phyloP scores from a whole-genome alignment of 768 basidiomycete genomes.

The Aureoboletus auriporus region DNA sequence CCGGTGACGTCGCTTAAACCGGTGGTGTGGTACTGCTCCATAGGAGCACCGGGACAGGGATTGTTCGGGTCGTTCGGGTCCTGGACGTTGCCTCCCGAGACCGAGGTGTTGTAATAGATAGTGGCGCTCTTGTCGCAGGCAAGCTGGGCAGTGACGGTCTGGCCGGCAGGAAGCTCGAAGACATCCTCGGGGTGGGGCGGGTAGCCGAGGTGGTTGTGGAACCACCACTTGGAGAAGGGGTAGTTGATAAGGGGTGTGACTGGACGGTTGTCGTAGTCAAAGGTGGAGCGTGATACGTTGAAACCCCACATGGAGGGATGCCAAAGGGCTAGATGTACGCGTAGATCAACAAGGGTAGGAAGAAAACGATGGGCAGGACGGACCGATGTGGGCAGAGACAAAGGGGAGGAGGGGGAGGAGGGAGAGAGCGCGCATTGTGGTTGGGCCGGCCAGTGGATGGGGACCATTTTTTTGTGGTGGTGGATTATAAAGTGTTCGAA shows the following conservation, averaged over 20 bases:
- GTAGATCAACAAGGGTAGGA: background rate
- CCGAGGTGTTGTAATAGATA: constrained; percentile 46
- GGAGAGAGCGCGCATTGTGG: constrained; percentile 4
- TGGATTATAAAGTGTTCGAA: no score
- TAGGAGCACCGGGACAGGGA: constrained; percentile 46
- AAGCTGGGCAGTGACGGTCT: constrained; percentile 49
- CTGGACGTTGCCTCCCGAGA: constrained; percentile 49
- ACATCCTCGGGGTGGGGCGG: constrained; percentile 56
- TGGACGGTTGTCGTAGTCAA: constrained; percentile 62
- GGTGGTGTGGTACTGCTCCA: constrained; percentile 50
- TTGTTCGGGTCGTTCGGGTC: constrained; percentile 44
- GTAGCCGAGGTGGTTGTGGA: constrained; percentile 54
- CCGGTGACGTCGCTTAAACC: constrained; percentile 53
- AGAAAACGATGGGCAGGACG: background rate
- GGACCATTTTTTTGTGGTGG: no score
- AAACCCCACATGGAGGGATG: constrained; percentile 64
- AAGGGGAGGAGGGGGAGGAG: constrained; percentile 3
- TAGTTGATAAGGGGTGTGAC: constrained; percentile 36
- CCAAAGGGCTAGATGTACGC: constrained; percentile 38
- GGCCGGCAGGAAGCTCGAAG: constrained; percentile 58
- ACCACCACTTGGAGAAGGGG: constrained; percentile 51
- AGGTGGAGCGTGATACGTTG: constrained; percentile 54
- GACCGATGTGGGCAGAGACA: constrained; percentile 17
- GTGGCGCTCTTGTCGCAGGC: constrained; percentile 61
- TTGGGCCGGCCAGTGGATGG: constrained; percentile 18